These are phyloP conservation scores for Aspergillus texensis DNA, from an alignment of 2,329 filamentous ascomycete genomes.

Conservation along the genomic window DNA sequence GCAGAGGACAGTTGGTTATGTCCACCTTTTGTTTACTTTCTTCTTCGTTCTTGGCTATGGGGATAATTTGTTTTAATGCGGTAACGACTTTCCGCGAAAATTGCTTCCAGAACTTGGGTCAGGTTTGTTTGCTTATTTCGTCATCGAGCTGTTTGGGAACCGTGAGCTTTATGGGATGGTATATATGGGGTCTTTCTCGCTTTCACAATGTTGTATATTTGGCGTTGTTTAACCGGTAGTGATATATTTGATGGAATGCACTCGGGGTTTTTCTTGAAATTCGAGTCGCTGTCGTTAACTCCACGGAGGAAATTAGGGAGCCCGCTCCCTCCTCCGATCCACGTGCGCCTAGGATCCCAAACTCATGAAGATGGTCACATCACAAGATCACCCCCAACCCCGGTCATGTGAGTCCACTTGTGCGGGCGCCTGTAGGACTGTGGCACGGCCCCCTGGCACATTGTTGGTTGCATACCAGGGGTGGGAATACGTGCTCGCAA, in stretches of 20 bases:
- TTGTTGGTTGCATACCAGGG: not conserved
- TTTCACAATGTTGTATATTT: conserved; percentile 8
- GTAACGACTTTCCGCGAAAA: not conserved
- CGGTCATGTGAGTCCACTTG: conserved; percentile 12
- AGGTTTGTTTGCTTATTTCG: conserved; percentile 13
- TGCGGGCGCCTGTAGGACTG: not conserved
- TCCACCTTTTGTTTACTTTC: conserved; percentile 16
- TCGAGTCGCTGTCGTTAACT: not conserved
- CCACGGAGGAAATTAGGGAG: too few species aligned
- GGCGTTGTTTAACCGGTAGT: conserved; percentile 8
- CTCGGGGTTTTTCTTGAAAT: not conserved
- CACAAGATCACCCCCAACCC: conserved; percentile 6
- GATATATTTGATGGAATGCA: conserved; percentile 15
- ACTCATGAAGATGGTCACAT: conserved; percentile 4
- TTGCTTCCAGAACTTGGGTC: not conserved
- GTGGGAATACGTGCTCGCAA: not conserved
- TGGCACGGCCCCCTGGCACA: conserved; percentile 13
- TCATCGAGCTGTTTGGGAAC: not conserved
- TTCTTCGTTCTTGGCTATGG: conserved; percentile 17
- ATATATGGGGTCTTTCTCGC: conserved; percentile 9
- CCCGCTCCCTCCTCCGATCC: not conserved
- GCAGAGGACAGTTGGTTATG: not conserved
- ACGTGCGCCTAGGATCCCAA: not conserved
- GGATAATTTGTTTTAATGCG: conserved; percentile 6
- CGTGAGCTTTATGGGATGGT: conserved; percentile 10